Conservation (phyloP, 495 filamentous ascomycete species). For the Lasiosphaeris hirsuta region DNA sequence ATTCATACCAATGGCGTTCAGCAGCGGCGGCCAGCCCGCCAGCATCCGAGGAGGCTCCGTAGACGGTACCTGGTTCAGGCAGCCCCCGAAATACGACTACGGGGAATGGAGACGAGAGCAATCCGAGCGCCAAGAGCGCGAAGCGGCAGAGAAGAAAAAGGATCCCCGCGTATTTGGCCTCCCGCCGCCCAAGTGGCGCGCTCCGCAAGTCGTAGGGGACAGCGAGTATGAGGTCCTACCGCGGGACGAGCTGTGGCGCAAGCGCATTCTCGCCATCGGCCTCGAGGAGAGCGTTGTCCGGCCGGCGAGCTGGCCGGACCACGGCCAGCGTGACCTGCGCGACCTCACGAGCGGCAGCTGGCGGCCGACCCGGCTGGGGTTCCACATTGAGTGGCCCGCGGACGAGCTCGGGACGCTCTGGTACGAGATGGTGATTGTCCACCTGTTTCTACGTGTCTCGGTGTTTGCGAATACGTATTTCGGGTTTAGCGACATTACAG, state of each 20-base stretch:
- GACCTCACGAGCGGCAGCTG: constrained; percentile 1
- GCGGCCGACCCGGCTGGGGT: constrained; percentile 18
- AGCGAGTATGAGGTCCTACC: neutral
- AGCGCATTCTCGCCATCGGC: constrained; percentile 2
- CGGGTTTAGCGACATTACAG: constrained; percentile 9
- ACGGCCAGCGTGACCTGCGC: neutral
- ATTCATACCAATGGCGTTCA: no score
- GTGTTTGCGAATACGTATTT: constrained; percentile 15
- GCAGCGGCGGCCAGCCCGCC: no score
- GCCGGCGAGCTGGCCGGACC: neutral
- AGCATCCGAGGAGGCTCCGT: no score
- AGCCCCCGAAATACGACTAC: no score
- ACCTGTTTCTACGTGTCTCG: constrained; percentile 10
- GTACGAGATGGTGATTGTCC: constrained; percentile 19
- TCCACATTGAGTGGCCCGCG: constrained; percentile 4
- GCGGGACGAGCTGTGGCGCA: neutral
- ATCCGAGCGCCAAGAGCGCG: no score
- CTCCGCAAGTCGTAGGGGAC: neutral
- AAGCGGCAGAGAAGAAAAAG: no score
- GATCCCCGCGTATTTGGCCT: no score
- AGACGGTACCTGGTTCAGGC: no score
- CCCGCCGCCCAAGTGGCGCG: neutral
- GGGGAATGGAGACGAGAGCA: no score
- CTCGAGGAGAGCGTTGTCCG: constrained; percentile 9
- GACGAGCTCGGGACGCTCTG: constrained; percentile 13